Evolutionary conservation across 441 rosid species (phyloP), one percentile per base, ranked within the genome.

Genomic region (Adansonia rubrostipa): DNA sequence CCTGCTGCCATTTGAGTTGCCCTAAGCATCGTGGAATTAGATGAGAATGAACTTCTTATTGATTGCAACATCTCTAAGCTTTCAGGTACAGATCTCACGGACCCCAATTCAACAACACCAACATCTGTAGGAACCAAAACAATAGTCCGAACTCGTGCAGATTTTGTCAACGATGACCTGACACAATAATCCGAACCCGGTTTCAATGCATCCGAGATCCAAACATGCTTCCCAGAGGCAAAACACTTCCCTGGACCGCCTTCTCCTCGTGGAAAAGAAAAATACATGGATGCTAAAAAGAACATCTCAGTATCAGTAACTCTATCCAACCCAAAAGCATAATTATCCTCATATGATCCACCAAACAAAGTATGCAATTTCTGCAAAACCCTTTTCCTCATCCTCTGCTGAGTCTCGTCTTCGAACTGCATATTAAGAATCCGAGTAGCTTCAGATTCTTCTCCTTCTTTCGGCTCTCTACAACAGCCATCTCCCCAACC

Each of bases 401-500:
- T 91, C 81, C 85, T 84, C 89, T 95, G 97, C 67, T 87, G 89
- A 22, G 84, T 78, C 81, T 88, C 95, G 33, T 89, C 97, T 74
- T 90, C 92, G 14, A 84, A 81, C 24, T 86, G 87, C 15, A 75
- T 75, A 78, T 79, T 84, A 66, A 81, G 87, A 76, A 82, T 80
- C 47, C 85, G 84, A 20, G 85, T 58, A 45, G 84, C 88, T 67
- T 85, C 92, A 2, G 91, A 87, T 77, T 88, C 96, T 74, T 94
- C 98, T 42, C 87, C 91, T 3, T 86, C 90, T 60, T 80, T 85
- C 4, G 98, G 97, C 86, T 94, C 98, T 70, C 98, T 80, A 76
- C 97, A 93, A 45, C 86, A 93, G 73, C 97, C 97, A 75, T 95
- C 99, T 62, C 94, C 99, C 99, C 97, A 95, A 17, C 97, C 96